Conservation (phyloP, 2,329 filamentous ascomycete genomes). For the Trichoderma pleuroti region DNA sequence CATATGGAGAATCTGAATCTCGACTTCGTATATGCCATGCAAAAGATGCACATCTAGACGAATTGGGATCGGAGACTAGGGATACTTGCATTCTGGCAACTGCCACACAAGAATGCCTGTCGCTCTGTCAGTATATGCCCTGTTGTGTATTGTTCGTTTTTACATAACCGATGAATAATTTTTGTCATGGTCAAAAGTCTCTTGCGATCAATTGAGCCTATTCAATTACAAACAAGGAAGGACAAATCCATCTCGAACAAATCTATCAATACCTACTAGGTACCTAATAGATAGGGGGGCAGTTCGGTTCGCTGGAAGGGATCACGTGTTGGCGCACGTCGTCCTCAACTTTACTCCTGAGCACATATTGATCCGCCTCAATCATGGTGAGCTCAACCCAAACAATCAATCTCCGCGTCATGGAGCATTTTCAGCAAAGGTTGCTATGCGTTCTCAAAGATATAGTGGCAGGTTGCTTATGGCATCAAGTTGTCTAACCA, state of each 20-base stretch:
- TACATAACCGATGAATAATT: neutral
- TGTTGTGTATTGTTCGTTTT: neutral
- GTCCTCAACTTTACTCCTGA: too few relatives aligned
- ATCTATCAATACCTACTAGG: too few relatives aligned
- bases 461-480: neutral
- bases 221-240: neutral
- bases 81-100: neutral
- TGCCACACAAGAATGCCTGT: neutral
- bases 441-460: neutral
- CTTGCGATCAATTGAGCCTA: neutral
- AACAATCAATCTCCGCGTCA: neutral
- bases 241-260: neutral
- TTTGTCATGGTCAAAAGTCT: neutral
- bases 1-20: neutral
- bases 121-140: neutral
- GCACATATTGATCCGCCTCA: neutral
- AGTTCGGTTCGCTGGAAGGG: neutral
- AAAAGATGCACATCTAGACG: neutral
- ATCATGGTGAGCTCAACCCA: neutral
- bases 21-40: neutral
- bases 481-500: rapidly evolving
- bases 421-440: neutral
- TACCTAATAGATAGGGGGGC: too few relatives aligned
- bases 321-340: neutral
- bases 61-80: neutral